Conservation (phyloP, 306 rosid species). For the Astragalus membranaceus region DNA sequence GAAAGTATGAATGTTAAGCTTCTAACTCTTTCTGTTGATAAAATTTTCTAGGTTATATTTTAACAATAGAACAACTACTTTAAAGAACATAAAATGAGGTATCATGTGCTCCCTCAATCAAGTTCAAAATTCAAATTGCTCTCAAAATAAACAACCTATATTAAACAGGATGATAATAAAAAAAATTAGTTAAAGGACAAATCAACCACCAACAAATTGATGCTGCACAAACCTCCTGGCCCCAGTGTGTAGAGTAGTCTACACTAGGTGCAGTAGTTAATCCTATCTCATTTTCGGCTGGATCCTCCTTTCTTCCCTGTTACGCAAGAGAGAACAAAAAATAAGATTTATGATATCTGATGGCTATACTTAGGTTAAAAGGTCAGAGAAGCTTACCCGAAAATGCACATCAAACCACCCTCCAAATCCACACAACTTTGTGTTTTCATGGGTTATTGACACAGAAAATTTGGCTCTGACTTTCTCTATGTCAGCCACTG, state of each 20-base stretch:
- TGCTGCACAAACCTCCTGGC: conserved; percentile 74
- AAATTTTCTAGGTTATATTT: not conserved
- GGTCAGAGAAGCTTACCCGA: conserved; percentile 49
- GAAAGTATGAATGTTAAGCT: not conserved
- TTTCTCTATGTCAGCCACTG: conserved; percentile 72
- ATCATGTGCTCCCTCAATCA: not conserved
- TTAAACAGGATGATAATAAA: not conserved
- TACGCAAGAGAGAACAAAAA: conserved; percentile 15
- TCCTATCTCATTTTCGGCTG: conserved; percentile 66
- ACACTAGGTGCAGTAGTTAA: conserved; percentile 90
- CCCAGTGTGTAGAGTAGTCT: conserved; percentile 78
- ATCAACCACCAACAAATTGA: not conserved
- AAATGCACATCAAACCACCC: conserved; percentile 99
- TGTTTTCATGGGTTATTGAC: conserved; percentile 46
- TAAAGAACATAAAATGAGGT: not conserved
- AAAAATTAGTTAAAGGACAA: not conserved
- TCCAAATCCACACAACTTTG: conserved; percentile 71
- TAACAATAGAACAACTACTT: conserved; percentile 1
- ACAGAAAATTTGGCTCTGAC: conserved; percentile 47
- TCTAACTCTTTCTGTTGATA: not conserved
- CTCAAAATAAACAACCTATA: not conserved
- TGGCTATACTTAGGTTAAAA: not conserved
- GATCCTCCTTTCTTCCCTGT: conserved; percentile 91
- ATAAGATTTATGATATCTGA: not conserved
- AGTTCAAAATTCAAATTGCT: conserved; percentile 3